Base-by-base conservation (phyloP, 371 early-diverging fungal species). In the Mortierella sp. region DNA sequence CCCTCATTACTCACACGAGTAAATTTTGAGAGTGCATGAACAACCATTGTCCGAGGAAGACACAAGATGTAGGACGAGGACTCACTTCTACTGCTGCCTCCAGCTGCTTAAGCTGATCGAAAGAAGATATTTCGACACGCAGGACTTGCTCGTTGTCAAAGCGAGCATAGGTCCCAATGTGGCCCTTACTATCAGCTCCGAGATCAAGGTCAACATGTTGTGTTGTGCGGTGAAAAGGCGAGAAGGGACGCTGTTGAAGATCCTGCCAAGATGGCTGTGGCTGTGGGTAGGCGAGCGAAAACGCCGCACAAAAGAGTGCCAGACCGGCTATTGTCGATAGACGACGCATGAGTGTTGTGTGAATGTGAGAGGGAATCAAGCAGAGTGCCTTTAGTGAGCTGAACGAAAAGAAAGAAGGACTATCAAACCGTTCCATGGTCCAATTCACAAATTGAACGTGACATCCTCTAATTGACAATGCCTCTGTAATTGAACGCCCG, bases 141-240 rank as follows among this genome's bases (percentile, higher is more conserved):
- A 64, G 57, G 27, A 74, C 76, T 10, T 61, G 58, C 2, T 74
- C 69, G 34, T 57, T 45, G 23, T 74, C 76, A 23, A 69, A 74
- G 30, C 76, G 76, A 26, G 66, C 70, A 50, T 74, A 74, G 16
- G 59, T 45, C 13, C 39, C 26, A 8, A 50, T 53, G 8, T 47
- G 16, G 50, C 48, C 54, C 34, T 34, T 10, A 34, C 42, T 31
- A 21, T 42, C 47, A 41, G 18, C 34, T 47, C 8, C 53, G 53
- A 24, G 30, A 23, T n/a, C 39, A 19, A 18, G 57, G 47, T 28
- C 34, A 34, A 10, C 4, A 10, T 34, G 34, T 34, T 34, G 34
- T 4, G 34, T 56, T 23, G 19, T 54, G 18, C 45, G 53, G 19
- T 21, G 49, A n/a, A 31, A 30, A 21, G 61, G 55, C 0, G 30